Evolutionary conservation across 371 early-diverging fungal species (phyloP), one percentile per base, ranked within the genome.

Genomic region (Ordospora colligata): DNA sequence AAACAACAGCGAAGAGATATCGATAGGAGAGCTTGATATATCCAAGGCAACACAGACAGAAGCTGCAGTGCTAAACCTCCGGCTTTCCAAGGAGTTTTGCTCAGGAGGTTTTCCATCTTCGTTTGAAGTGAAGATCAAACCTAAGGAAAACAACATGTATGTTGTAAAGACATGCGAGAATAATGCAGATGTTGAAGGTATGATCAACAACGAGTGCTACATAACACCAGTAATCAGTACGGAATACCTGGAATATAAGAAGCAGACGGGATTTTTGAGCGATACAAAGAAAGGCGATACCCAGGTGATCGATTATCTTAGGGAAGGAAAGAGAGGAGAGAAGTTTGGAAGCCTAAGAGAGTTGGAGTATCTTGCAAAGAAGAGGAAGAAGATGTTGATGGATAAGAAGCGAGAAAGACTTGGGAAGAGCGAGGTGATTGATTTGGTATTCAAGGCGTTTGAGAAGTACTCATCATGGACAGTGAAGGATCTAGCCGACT

Each of bases 401-500:
- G 79, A 80, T 10, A 84, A 83, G 58, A 84, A 84, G 51, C 74
- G 86, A 78, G 86, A 86, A 53, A 78, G 86, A 72, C 76, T 84
- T 22, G 83, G 76, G 6, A 83, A 82, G 62, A 63, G 62, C 25
- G 83, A 86, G 49, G 83, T 78, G 25, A 70, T 84, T 62, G 80
- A 86, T 51, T 79, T 86, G 69, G 44, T 86, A n/a, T 86, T 86
- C 73, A 80, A 80, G 43, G 86, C 86, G 1, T 86, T 80, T 79
- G 86, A 86, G 70, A 78, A 82, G 71, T 77, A 82, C 65, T 52
- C 69, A 11, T 52, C 50, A 27, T 86, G 86, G 86, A 82, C 83
- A 12, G 84, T 82, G 5, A 83, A 80, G 70, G 86, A 86, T 78
- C 66, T 86, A 0, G 77, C 86, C 21, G 84, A 84, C 52, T 76